These are phyloP conservation scores for Diaporthe amygdali DNA, from an alignment of 2,329 filamentous ascomycete genomes.

Conservation along the genomic window DNA sequence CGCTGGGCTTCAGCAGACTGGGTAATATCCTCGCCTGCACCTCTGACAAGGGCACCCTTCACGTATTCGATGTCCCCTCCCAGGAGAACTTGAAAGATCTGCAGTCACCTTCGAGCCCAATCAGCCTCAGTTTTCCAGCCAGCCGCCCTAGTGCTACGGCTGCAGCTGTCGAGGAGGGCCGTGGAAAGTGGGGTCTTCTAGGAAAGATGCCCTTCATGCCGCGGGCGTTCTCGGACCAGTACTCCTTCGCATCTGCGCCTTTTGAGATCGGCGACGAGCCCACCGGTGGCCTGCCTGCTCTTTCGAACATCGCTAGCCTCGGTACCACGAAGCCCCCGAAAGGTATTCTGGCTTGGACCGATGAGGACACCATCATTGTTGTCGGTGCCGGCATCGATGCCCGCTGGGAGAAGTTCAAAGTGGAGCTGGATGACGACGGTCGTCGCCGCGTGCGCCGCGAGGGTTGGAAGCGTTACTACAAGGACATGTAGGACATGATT, in stretches of 20 bases:
- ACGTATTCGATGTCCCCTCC: conserved; percentile 86
- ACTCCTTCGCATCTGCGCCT: conserved; percentile 80
- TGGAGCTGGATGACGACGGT: conserved; percentile 72
- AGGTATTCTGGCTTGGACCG: conserved; percentile 84
- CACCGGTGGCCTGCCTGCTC: conserved; percentile 45
- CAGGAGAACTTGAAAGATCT: conserved; percentile 45
- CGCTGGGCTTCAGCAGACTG: conserved; percentile 84
- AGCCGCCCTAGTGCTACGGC: conserved; percentile 28
- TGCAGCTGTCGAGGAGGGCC: conserved; percentile 39
- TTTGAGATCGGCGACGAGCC: conserved; percentile 86
- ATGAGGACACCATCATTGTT: conserved; percentile 75
- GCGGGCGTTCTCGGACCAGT: conserved; percentile 85
- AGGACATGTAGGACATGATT: conserved; percentile 19
- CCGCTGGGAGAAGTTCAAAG: conserved; percentile 85
- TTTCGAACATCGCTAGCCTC: conserved; percentile 50
- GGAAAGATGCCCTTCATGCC: conserved; percentile 85
- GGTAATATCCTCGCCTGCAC: conserved; percentile 85
- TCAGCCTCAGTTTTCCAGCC: conserved; percentile 26
- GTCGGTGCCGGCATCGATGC: conserved; percentile 81
- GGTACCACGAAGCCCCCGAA: conserved; percentile 70
- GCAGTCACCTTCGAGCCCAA: conserved; percentile 21
- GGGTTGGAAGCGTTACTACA: conserved; percentile 82
- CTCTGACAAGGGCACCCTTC: conserved; percentile 94
- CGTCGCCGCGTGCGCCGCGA: conserved; percentile 70
- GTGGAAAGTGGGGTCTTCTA: conserved; percentile 84